phyloP scores from a whole-genome alignment of 768 basidiomycete species.

The Saitozyma sp. region DNA sequence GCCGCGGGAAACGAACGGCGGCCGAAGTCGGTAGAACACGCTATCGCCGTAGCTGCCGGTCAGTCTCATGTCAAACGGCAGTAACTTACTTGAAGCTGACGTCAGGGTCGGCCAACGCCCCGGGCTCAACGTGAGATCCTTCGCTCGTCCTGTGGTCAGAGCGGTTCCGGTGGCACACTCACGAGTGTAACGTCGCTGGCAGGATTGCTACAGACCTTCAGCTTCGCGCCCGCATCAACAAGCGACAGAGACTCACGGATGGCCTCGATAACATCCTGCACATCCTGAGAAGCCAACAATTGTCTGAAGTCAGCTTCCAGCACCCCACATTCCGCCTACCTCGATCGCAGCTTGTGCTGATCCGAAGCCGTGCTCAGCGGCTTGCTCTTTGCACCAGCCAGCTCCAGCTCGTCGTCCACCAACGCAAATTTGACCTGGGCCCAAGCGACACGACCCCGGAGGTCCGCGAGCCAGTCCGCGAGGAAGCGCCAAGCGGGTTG shows the following conservation, averaged over 20 bases:
- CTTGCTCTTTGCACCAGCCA: constrained; percentile 6
- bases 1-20: constrained; percentile 5
- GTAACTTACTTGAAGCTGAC: constrained; percentile 13
- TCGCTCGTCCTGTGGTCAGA: too few species aligned
- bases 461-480: constrained; percentile 20
- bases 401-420: constrained; percentile 14
- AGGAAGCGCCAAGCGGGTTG: constrained; percentile 17
- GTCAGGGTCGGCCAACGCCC: constrained; percentile 12
- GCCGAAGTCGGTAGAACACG: constrained; percentile 18
- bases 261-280: constrained; percentile 15
- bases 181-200: too few species aligned
- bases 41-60: constrained; percentile 18
- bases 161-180: too few species aligned
- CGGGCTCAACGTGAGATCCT: constrained; percentile 12
- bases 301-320: constrained; percentile 8
- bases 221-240: too few species aligned
- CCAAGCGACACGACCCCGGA: constrained; percentile 21
- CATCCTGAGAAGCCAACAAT: constrained; percentile 18
- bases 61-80: background rate
- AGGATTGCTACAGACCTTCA: too few species aligned
- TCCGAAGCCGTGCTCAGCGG: constrained; percentile 8
- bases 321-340: background rate
- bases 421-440: constrained; percentile 21
- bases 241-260: constrained; percentile 14
- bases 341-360: constrained; percentile 1